These are phyloP conservation scores for Eleusine coracana DNA, from an alignment of 176 grass and related monocot genomes.

Conservation along the genomic window DNA sequence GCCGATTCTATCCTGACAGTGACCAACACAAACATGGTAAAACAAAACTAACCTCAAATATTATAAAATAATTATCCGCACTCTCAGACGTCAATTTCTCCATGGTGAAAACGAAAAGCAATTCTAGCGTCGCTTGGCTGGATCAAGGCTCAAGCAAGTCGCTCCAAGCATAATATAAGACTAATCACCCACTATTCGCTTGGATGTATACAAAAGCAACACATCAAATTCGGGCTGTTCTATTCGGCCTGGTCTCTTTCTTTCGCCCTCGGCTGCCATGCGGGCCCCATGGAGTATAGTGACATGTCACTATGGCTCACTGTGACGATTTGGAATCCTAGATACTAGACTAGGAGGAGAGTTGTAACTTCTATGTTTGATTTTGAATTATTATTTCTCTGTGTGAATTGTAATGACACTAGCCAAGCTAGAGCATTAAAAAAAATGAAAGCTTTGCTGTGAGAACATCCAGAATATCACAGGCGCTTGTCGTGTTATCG, in stretches of 20 bases:
- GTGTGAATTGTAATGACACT: background rate
- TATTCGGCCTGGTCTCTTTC: constrained; percentile 34
- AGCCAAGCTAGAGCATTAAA: background rate
- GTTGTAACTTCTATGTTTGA: background rate
- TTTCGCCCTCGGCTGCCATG: constrained; percentile 38
- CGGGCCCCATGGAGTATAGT: constrained; percentile 29
- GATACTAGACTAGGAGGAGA: constrained; percentile 25
- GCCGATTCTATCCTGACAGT: background rate
- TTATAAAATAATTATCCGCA: background rate
- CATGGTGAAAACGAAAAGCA: background rate
- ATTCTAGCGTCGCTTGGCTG: background rate
- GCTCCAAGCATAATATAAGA: constrained; percentile 1
- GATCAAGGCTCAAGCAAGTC: background rate
- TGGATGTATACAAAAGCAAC: constrained; percentile 6
- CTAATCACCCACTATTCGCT: constrained; percentile 2
- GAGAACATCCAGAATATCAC: constrained; percentile 33
- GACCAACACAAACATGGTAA: constrained; percentile 24
- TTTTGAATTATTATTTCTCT: background rate
- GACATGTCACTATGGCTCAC: constrained; percentile 26
- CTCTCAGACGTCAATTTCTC: background rate
- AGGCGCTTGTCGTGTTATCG: constrained; percentile 42
- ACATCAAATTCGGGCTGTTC: constrained; percentile 10
- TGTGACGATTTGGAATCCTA: constrained; percentile 36
- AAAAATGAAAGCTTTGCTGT: background rate
- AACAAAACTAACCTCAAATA: background rate